phyloP scores from a whole-genome alignment of 108 stramenopile species.

The Cyclotella baltica region DNA sequence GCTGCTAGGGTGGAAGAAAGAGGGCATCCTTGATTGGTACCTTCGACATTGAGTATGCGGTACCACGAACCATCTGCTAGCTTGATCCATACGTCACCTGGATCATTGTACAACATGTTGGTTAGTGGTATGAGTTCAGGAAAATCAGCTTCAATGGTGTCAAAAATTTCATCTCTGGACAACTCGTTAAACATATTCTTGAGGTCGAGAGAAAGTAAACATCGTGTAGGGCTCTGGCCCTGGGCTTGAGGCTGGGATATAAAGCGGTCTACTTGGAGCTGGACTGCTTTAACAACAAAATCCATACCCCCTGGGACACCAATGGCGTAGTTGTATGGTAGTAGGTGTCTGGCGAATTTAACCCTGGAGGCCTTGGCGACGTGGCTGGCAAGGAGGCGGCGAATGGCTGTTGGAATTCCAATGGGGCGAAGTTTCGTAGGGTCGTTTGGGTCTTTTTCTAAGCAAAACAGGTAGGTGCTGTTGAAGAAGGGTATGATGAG shows the following conservation, averaged over 20 bases:
- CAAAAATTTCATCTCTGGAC: constrained; percentile 8
- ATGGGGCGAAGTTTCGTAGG: constrained; percentile 34
- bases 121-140: constrained; percentile 14
- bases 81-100: constrained; percentile 11
- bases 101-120: constrained; percentile 11
- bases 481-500: background rate
- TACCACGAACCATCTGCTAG: constrained; percentile 17
- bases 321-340: constrained; percentile 30
- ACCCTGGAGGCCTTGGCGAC: background rate
- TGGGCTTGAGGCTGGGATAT: constrained; percentile 17
- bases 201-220: constrained; percentile 25
- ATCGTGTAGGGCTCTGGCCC: constrained; percentile 1
- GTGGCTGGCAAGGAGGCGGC: constrained; percentile 27
- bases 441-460: constrained; percentile 40
- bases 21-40: constrained; percentile 36
- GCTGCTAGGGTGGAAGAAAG: constrained; percentile 31
- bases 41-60: constrained; percentile 16
- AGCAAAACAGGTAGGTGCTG: constrained; percentile 36
- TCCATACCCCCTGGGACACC: constrained; percentile 18
- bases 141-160: constrained; percentile 5
- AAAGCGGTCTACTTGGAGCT: constrained; percentile 13
- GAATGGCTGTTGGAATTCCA: constrained; percentile 29
- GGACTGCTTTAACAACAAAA: constrained; percentile 25
- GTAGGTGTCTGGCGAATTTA: constrained; percentile 13
- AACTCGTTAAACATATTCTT: constrained; percentile 43